Evolutionary conservation across 805 yeast species (phyloP), one percentile per base, ranked within the genome.

Genomic region (Schwanniomyces sp.): DNA sequence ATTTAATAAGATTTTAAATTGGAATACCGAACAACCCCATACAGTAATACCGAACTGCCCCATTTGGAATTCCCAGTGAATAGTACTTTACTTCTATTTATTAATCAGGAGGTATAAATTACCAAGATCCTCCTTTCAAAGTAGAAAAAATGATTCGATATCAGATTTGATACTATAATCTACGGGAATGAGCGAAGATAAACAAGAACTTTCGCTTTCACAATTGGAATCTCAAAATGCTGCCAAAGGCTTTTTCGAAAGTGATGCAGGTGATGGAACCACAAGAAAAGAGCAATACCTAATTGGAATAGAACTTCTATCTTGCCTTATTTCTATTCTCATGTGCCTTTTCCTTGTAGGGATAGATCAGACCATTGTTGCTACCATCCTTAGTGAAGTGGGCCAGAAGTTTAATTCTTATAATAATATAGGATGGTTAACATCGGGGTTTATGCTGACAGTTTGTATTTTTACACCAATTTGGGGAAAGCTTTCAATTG

Each of bases 181-280:
- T 4, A 21, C 5, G 5, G 5, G 24, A 4, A 21, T 21, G 24
- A 21, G 24, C 24, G 24, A 21, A 21, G 24, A 21, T 21, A 21
- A 21, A 21, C 24, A 3, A 21, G 24, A 34, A 34, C 6, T 18
- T 34, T 34, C 39, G 25, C 25, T 16, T 5, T 24, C 39, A 8
- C 24, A 34, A 11, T 34, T 34, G 10, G 14, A 34, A 34, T 34
- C 39, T 34, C 39, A 18, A 34, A 14, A 16, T 11, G 14, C 2
- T 14, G 14, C 14, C 5, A 34, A 34, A 21, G 8, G 9, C 6
- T 34, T 34, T 12, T 7, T 18, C 8, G 78, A 74, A 49, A 57
- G 68, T 43, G 76, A 73, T 53, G 75, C 76, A 21, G 75, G 76
- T 36, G 76, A 72, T 49, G 76, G 75, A 14, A 68, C 75, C 7